These are phyloP conservation scores for Aspergillus saccharolyticus DNA, from an alignment of 495 filamentous ascomycete genomes.

Conservation along the genomic window DNA sequence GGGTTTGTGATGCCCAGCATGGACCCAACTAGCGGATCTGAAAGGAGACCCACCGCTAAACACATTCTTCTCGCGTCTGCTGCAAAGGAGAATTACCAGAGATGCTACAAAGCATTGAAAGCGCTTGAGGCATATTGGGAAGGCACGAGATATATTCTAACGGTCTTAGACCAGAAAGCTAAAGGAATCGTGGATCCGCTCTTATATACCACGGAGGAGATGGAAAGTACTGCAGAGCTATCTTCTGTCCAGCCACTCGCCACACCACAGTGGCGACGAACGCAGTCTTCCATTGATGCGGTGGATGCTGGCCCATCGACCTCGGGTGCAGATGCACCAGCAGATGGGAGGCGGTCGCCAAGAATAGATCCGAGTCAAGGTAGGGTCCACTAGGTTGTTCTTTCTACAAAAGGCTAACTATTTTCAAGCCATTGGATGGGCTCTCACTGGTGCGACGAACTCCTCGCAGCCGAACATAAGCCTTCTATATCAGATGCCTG, in stretches of 20 bases:
- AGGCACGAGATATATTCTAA: slow-evolving; percentile 80
- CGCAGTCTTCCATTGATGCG: slow-evolving; percentile 24
- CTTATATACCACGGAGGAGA: slow-evolving; percentile 72
- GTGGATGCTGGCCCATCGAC: slow-evolving; percentile 21
- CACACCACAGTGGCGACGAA: slow-evolving; percentile 40
- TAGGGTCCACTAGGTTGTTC: slow-evolving; percentile 23
- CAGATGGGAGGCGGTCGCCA: slow-evolving; percentile 37
- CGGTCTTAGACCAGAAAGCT: slow-evolving; percentile 78
- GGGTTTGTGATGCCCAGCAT: slow-evolving; percentile 39
- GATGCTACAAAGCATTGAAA: slow-evolving; percentile 74
- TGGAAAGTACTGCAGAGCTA: slow-evolving; percentile 54
- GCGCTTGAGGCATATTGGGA: slow-evolving; percentile 76
- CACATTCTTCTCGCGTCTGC: slow-evolving; percentile 69
- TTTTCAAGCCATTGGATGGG: slow-evolving; percentile 61
- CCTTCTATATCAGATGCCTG: slow-evolving; percentile 59
- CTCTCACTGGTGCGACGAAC: slow-evolving; percentile 74
- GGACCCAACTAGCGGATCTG: slow-evolving; percentile 28
- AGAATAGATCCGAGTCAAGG: slow-evolving; percentile 50
- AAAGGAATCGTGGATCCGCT: slow-evolving; percentile 79
- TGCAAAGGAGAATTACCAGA: slow-evolving; percentile 73
- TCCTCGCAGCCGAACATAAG: slow-evolving; percentile 76
- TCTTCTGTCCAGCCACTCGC: slow-evolving; percentile 36
- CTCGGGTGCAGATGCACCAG: slow-evolving; percentile 22
- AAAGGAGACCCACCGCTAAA: slow-evolving; percentile 53
- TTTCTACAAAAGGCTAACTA: slow-evolving; percentile 6